Base-by-base conservation (phyloP, 192 early-diverging fungal species). In the Linnemannia schmuckeri region DNA sequence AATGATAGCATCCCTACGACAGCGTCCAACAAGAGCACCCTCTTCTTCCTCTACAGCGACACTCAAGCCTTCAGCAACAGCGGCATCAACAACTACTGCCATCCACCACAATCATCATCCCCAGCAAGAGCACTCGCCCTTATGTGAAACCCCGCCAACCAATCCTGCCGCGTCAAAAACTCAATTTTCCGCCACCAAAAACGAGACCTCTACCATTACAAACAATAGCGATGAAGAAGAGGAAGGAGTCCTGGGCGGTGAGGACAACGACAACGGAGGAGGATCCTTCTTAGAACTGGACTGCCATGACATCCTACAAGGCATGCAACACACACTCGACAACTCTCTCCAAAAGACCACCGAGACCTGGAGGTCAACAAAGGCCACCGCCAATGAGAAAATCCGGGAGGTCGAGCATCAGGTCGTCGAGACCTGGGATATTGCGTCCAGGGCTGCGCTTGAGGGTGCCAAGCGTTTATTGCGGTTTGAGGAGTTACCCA, bases 401-500 rank as follows among this genome's bases (percentile, higher is more conserved):
- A 89, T 90, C 47, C 82, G 91, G 17, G 78, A 91, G 49, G 77
- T 92, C 33, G 61, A 83, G 27, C 79, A 92, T 47, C 90, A 92
- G 63, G 46, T 92, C 9, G 88, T 90, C 33, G 74, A 69, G 70
- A 88, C 88, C 54, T 92, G 91, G 91, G 89, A 91, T 71, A 35
- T 12, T 68, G 90, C 91, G 55, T 49, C 77, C 68, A 92, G 90
- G 66, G 90, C 91, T 0, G 90, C 88, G 3, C 66, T 90, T 37
- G 82, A 87, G 15, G 92, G 90, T 40, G 91, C 91, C 38, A 89
- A 89, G 35, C 88, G 92, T 13, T 61, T 93, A 46, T 74, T 93
- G 61, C 42, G 81, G n/a, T 90, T 92, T 61, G 87, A 93, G 37
- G 92, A 93, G 70, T 47, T 93, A 18, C 92, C 92, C 22, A 74